Evolutionary conservation across 169 alveolate genomes (phyloP).

Genomic region (Ichthyophthirius multifiliis): DNA sequence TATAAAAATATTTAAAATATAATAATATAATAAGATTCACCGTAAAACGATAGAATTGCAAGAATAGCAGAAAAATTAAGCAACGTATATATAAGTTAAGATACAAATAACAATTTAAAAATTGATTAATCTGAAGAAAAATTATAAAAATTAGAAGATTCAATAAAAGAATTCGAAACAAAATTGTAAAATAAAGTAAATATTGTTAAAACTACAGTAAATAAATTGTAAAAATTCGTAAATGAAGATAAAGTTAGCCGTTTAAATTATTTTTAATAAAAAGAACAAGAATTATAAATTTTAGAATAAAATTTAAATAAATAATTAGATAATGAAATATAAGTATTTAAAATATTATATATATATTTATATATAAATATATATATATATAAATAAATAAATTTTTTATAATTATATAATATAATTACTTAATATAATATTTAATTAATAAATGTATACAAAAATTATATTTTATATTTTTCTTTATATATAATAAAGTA

Average conservation of each 20-base stretch:
- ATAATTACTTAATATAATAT: no score
- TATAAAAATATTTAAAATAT: no score
- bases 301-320: slow-evolving; percentile 14
- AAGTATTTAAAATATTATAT: not conserved
- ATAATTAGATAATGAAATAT: slow-evolving; percentile 12
- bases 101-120: not conserved
- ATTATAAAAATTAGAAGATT: slow-evolving; percentile 32
- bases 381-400: no score
- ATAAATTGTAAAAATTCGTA: not conserved
- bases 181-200: not conserved
- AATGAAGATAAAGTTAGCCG: slow-evolving; percentile 17
- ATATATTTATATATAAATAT: no score
- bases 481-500: slow-evolving; percentile 23
- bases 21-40: no score
- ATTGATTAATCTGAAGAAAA: slow-evolving; percentile 35
- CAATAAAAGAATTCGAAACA: slow-evolving; percentile 26
- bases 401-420: no score
- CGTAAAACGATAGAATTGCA: slow-evolving; percentile 25
- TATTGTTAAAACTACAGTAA: not conserved
- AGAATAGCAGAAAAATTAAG: slow-evolving; percentile 30
- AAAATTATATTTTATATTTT: no score
- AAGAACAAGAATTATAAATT: slow-evolving; percentile 23
- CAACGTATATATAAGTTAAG: not conserved
- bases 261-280: slow-evolving; percentile 23
- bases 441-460: not conserved